phyloP scores from a whole-genome alignment of 2,329 filamentous ascomycete species.

The Diaporthe batatas region DNA sequence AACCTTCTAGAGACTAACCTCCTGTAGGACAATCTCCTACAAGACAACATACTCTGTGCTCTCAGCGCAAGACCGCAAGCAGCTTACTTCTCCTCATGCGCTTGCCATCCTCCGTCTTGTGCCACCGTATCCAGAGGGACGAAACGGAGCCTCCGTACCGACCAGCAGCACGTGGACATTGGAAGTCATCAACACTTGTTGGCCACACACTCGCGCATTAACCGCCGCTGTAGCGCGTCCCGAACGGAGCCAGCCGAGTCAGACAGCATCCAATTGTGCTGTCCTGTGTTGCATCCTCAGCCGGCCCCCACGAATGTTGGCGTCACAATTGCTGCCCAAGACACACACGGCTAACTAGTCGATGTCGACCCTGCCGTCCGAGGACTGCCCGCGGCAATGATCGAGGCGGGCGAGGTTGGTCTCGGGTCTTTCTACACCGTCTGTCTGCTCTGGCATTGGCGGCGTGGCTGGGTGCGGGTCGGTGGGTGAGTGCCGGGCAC shows the following conservation, averaged over 20 bases:
- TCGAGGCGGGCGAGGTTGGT: not conserved
- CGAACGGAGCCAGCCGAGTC: conserved; percentile 1
- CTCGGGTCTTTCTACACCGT: conserved; percentile 17
- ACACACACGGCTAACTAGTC: not conserved
- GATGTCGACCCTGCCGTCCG: not conserved
- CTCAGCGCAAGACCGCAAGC: not conserved
- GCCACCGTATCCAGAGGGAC: conserved; percentile 9
- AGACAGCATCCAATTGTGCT: conserved; percentile 7
- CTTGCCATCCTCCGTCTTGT: not conserved
- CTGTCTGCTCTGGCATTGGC: not conserved
- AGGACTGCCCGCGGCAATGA: conserved; percentile 2
- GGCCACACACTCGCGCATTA: not conserved
- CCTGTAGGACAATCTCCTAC: too few species aligned
- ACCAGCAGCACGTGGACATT: not conserved
- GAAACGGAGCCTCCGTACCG: conserved; percentile 9
- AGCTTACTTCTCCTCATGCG: not conserved
- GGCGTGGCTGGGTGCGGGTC: conserved; percentile 9
- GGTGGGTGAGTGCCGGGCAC: not conserved
- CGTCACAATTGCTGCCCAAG: conserved; percentile 24
- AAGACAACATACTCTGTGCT: not conserved
- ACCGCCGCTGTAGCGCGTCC: not conserved
- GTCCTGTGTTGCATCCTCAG: not conserved
- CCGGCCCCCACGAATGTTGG: conserved; percentile 2
- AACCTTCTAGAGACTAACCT: too few species aligned
- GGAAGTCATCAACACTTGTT: not conserved